Conservation (phyloP, 306 rosid species). For the Inga oerstediana region DNA sequence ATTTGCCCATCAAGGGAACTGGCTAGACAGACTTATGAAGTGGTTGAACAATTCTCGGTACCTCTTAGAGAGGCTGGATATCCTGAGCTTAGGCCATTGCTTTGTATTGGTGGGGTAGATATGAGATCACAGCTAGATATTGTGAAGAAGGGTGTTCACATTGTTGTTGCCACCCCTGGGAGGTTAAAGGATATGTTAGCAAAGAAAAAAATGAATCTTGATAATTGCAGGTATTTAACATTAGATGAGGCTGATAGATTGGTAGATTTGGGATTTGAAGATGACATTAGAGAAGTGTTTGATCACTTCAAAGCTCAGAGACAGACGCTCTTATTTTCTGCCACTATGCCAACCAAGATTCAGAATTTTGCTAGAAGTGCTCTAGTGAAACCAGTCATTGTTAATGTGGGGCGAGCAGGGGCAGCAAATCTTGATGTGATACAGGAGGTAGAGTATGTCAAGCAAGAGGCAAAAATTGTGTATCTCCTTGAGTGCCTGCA, state of each 20-base stretch:
- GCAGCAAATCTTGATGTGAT: slow-evolving; percentile 94
- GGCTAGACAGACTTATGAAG: slow-evolving; percentile 95
- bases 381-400: slow-evolving; percentile 74
- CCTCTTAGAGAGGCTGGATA: slow-evolving; percentile 90
- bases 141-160: slow-evolving; percentile 93
- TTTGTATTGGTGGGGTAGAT: slow-evolving; percentile 96
- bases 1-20: slow-evolving; percentile 94
- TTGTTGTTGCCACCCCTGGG: slow-evolving; percentile 98
- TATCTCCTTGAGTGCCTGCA: slow-evolving; percentile 92
- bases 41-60: slow-evolving; percentile 70
- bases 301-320: slow-evolving; percentile 93
- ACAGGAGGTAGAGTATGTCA: slow-evolving; percentile 93
- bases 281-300: slow-evolving; percentile 86
- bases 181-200: slow-evolving; percentile 96
- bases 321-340: slow-evolving; percentile 88
- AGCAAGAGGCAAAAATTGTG: slow-evolving; percentile 89
- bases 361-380: slow-evolving; percentile 92
- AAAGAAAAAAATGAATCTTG: slow-evolving; percentile 89
- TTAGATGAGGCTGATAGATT: slow-evolving; percentile 93
- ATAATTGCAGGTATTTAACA: slow-evolving; percentile 84
- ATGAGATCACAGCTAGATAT: slow-evolving; percentile 84
- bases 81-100: slow-evolving; percentile 89
- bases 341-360: slow-evolving; percentile 93
- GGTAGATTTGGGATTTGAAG: slow-evolving; percentile 95
- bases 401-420: slow-evolving; percentile 95